Evolutionary conservation across 2,329 filamentous ascomycete species (phyloP), one percentile per base, ranked within the genome.

Genomic region (Colletotrichum noveboracense): DNA sequence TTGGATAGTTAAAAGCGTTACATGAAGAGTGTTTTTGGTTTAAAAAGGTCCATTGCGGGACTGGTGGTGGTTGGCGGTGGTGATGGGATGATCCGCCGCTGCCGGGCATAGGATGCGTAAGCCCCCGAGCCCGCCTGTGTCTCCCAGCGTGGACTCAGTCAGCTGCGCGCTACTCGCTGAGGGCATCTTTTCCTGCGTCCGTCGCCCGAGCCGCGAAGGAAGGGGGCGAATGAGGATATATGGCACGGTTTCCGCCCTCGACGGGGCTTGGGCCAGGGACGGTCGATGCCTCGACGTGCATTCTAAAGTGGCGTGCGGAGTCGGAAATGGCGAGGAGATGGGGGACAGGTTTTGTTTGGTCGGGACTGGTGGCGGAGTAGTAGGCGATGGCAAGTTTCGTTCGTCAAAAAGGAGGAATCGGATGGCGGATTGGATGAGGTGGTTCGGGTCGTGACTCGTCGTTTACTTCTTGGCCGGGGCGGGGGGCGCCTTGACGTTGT

Each of bases 401-500:
- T 48, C 26, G n/a, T 28, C 32, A 7, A 36, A 34, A 62, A 48
- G 38, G 58, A 70, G 58, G 65, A 65, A 32, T 32, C 56, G 55
- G 66, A n/a, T 76, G 34, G 55, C 48, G 66, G 26, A 48, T 61
- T 67, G 43, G 18, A 21, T 66, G 66, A 38, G 21, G 24, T 66
- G 61, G 28, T 66, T 55, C 36, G 75, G 9, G 28, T 74, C 69
- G 56, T 64, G 58, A 48, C 69, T 67, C 26, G 69, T 75, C 38
- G 56, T 75, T 79, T 89, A 91, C 84, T 90, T 91, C 87, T 91
- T 91, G 72, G 84, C 86, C 32, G 89, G 89, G 24, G 87, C 83
- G 28, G 89, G 87, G 58, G 90, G 89, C 8, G 90, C 87, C 87
- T 96, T 96, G 86, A 96, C 93, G 83, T 96, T 96, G 87, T 95